Conservation (phyloP, 2,329 filamentous ascomycete species). For the Arthrobotrys entomopaga region DNA sequence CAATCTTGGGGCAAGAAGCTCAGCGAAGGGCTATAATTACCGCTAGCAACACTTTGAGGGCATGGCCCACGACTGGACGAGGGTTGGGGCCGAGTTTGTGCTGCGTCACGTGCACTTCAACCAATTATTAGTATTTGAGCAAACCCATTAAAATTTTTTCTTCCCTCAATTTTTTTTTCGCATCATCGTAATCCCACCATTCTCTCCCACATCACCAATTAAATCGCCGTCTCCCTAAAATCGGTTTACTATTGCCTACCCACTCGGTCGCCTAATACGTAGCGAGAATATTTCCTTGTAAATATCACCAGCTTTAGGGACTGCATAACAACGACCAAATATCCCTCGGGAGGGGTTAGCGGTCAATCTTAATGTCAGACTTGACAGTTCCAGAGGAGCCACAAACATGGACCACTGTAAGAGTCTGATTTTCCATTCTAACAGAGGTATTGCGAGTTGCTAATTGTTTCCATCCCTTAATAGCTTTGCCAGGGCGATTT, state of each 20-base stretch:
- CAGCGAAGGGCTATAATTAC: too few species aligned
- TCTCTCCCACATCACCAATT: not conserved
- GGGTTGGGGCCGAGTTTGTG: not conserved
- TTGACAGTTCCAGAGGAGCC: conserved; percentile 18
- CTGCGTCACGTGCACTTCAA: conserved; percentile 22
- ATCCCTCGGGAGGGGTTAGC: conserved; percentile 32
- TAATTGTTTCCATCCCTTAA: not conserved
- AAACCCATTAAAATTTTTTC: conserved; percentile 7
- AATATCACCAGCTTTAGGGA: not conserved
- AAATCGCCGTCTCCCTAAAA: not conserved
- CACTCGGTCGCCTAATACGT: not conserved
- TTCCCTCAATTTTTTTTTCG: conserved; percentile 1
- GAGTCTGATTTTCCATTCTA: not conserved
- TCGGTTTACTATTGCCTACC: not conserved
- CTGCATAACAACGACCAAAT: not conserved
- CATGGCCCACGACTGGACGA: too few species aligned
- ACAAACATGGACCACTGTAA: conserved; percentile 54
- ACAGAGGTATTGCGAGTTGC: not conserved
- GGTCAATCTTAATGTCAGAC: conserved; percentile 34
- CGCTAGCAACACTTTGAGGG: too few species aligned
- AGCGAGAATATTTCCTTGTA: not conserved
- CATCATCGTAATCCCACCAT: not conserved
- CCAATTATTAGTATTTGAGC: conserved; percentile 7
- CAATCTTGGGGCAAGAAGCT: too few species aligned
- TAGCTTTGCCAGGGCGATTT: conserved; percentile 51